Evolutionary conservation across 768 basidiomycete species (phyloP), one percentile per base, ranked within the genome.

Genomic region (Leucocoprinus sp.): DNA sequence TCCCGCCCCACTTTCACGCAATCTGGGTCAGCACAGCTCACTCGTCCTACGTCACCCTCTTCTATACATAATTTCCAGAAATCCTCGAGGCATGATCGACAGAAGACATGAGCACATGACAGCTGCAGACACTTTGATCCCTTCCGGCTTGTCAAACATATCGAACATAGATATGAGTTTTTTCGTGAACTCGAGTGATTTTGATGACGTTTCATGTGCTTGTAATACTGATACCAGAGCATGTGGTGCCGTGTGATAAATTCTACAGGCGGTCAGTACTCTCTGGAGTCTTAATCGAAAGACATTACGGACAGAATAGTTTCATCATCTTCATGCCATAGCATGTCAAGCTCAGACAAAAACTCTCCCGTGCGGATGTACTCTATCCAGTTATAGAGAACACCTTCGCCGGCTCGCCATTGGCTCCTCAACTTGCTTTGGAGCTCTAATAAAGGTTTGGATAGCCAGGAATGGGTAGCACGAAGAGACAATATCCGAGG

Each of bases 41-140:
- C 91, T 15, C 71, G 70, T 23, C 69, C 72, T 11, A 91, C 66
- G 48, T 84, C 80, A 5, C 92, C 92, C 57, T 93, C 90, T 38
- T 64, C 66, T 43, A 96, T 84, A 52, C 82, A 84, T 40, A 91
- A 59, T 35, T 73, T 71, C 91, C 91, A 96, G 58, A 86, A 93
- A 42, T 84, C 82, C 42, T 70, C 69, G 21, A 95, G 61, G 57
- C 92, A 95, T 6, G 72, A 60, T n/a, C 78, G 75, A 59, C 92
- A 95, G 60, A 92, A 93, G 9, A 92, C 74, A 60, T 93, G 92
- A 1, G 63, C 62, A 57, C 91, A 93, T 2, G 66, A 57, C 39
- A 93, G 67, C 50, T 76, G 70, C 12, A 92, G 55, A 58, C 90
- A 92, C 52, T 77, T 75, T 11, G 75, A 70, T 35, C 92, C 92